Evolutionary conservation across 2,329 filamentous ascomycete genomes (phyloP).

Genomic region (Cercospora zeina): DNA sequence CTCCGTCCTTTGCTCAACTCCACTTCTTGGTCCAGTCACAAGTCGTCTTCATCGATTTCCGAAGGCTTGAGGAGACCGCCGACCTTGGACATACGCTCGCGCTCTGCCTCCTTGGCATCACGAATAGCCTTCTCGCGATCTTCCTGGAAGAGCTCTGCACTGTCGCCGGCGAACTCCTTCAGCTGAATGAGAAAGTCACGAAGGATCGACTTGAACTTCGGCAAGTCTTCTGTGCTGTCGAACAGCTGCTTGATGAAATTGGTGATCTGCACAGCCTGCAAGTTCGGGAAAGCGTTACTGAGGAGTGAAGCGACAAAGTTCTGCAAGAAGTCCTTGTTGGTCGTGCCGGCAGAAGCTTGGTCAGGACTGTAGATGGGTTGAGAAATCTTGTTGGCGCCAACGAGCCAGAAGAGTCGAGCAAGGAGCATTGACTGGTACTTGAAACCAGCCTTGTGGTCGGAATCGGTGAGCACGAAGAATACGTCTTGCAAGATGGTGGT

Average conservation of each 20-base stretch:
- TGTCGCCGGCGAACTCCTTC: conserved; percentile 95
- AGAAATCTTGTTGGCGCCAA: conserved; percentile 85
- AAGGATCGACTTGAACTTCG: conserved; percentile 92
- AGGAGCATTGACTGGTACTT: conserved; percentile 95
- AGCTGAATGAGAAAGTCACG: conserved; percentile 96
- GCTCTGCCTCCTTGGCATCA: conserved; percentile 82
- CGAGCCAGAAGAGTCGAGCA: conserved; percentile 93
- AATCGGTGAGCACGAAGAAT: conserved; percentile 96
- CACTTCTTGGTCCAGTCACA: conserved; percentile 69
- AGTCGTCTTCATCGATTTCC: conserved; percentile 80
- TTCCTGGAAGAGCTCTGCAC: conserved; percentile 87
- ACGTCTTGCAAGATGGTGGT: conserved; percentile 94
- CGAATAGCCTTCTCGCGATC: conserved; percentile 91
- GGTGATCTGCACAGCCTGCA: conserved; percentile 78
- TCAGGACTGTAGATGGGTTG: conserved; percentile 86
- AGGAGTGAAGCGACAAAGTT: conserved; percentile 84
- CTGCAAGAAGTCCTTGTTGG: conserved; percentile 86
- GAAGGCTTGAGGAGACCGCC: conserved; percentile 94
- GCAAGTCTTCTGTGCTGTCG: conserved; percentile 80
- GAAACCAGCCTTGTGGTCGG: conserved; percentile 98
- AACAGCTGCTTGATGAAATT: conserved; percentile 90
- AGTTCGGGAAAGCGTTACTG: conserved; percentile 87
- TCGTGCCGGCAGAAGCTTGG: conserved; percentile 77
- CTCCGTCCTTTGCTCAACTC: conserved; percentile 23
- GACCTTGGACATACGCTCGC: conserved; percentile 90